Conservation (phyloP, 2,329 filamentous ascomycete genomes). For the Colletotrichum kahawae region DNA sequence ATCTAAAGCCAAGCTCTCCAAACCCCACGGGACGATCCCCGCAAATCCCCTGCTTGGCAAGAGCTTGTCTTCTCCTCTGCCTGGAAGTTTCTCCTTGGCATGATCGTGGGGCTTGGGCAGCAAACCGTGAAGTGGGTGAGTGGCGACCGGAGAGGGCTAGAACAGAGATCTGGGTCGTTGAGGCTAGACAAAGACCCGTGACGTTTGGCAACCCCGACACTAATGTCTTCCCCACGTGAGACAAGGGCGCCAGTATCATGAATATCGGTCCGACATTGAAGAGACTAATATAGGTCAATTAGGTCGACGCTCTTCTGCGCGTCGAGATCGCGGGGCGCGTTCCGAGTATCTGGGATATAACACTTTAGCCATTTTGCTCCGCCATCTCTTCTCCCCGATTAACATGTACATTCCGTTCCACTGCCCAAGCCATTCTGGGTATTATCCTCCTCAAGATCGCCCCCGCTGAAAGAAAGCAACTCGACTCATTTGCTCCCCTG, state of each 20-base stretch:
- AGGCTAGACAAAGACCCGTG: not conserved
- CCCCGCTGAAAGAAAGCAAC: not conserved
- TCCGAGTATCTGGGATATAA: not conserved
- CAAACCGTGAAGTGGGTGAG: not conserved
- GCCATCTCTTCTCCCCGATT: not conserved
- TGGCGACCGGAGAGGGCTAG: not conserved
- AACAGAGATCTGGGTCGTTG: not conserved
- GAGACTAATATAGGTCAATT: not conserved
- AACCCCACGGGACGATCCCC: not conserved
- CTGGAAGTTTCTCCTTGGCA: not conserved
- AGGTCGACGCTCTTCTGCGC: not conserved
- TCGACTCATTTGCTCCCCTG: not conserved
- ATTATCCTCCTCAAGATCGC: slow-evolving; percentile 11
- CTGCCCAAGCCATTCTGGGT: slow-evolving; percentile 13
- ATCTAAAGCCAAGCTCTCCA: not conserved
- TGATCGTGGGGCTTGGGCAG: not conserved
- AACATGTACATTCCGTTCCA: not conserved
- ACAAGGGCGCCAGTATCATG: not conserved
- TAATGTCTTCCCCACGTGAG: not conserved
- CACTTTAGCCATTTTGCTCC: not conserved
- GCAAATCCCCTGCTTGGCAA: not conserved
- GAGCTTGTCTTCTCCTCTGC: not conserved
- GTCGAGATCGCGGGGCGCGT: not conserved
- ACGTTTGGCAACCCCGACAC: not conserved
- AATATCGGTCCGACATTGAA: not conserved